Base-by-base conservation (phyloP, 768 basidiomycete genomes). In the Rhizopogon vesiculosus region DNA sequence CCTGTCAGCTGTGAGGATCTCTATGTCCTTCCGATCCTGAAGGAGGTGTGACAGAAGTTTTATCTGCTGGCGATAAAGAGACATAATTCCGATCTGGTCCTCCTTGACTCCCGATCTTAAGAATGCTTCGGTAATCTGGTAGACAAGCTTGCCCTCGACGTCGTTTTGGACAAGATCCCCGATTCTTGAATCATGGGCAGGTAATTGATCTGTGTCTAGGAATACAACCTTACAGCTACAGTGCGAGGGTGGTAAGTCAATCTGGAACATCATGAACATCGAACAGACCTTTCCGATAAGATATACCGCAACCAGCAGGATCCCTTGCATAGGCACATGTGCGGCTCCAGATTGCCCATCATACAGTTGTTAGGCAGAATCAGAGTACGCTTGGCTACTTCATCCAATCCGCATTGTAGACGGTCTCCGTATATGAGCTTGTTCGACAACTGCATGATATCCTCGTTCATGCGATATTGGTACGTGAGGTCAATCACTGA, bases 391-490 rank as follows among this genome's bases (percentile, higher is more conserved):
- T 76, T 73, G 31, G 90, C 89, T 10, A 96, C 84, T 16, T 74
- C 72, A 45, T 84, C 82, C 9, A 81, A 86, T 4, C 96, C 97
- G 66, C 93, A 96, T 45, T 74, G 77, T 42, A 98, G 76, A 18
- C 86, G 79, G 56, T 87, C 81, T 9, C 80, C 75, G 63, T 98
- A 98, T 9, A 98, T 86, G 45, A 98, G 83, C 54, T 76, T 78
- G 69, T 98, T 98, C 1, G 91, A 91, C 8, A 98, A 75, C 9
- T 81, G 66, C 95, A 98, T 98, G 66, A 98, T 97, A 58, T 96
- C 93, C 54, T 82, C 82, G 69, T 96, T 98, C 97, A 98, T 98
- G 44, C 97, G 80, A 66, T 98, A 99, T 66, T 99, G 97, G 55
- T 88, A 79, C 0, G 83, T 78, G 42, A 99, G 80, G 60, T 97